These are phyloP conservation scores for Staphylotrichum longicolle DNA, from an alignment of 495 filamentous ascomycete species.

Conservation along the genomic window DNA sequence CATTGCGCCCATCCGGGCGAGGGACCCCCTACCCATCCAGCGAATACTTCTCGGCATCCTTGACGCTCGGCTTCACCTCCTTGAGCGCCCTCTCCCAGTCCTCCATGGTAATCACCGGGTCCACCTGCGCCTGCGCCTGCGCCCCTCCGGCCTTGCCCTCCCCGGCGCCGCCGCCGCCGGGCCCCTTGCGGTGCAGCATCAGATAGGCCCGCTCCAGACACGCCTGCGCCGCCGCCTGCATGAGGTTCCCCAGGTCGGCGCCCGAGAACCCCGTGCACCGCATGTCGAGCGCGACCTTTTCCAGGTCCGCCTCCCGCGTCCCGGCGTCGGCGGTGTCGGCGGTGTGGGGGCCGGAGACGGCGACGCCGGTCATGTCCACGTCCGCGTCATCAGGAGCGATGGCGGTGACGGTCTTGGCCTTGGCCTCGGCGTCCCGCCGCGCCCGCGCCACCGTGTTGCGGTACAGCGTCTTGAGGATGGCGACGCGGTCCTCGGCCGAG, in stretches of 20 bases:
- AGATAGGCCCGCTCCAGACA: slow-evolving; percentile 60
- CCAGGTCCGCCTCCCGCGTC: slow-evolving; percentile 41
- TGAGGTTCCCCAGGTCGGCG: slow-evolving; percentile 78
- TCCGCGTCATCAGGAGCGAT: slow-evolving; percentile 5
- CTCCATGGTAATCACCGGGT: slow-evolving; percentile 55
- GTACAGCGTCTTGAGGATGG: slow-evolving; percentile 77
- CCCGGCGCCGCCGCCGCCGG: slow-evolving; percentile 4
- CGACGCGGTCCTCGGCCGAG: slow-evolving; percentile 70
- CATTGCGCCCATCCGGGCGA: too few relatives aligned
- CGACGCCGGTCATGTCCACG: slow-evolving; percentile 4
- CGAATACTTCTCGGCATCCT: slow-evolving; percentile 45
- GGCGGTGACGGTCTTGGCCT: slow-evolving; percentile 42
- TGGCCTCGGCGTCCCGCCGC: slow-evolving; percentile 13
- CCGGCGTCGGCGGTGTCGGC: slow-evolving; percentile 3
- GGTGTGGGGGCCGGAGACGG: neutral
- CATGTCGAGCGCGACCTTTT: slow-evolving; percentile 59
- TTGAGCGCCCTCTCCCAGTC: slow-evolving; percentile 76
- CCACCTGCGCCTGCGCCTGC: slow-evolving; percentile 2
- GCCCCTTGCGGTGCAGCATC: slow-evolving; percentile 20
- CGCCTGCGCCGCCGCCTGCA: slow-evolving; percentile 72
- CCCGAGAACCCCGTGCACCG: slow-evolving; percentile 84
- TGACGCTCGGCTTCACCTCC: slow-evolving; percentile 78
- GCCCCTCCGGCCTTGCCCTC: neutral
- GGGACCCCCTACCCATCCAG: neutral
- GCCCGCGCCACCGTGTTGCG: slow-evolving; percentile 57